These are phyloP conservation scores for Blakeslea trispora DNA, from an alignment of 371 early-diverging fungal species.

Conservation along the genomic window DNA sequence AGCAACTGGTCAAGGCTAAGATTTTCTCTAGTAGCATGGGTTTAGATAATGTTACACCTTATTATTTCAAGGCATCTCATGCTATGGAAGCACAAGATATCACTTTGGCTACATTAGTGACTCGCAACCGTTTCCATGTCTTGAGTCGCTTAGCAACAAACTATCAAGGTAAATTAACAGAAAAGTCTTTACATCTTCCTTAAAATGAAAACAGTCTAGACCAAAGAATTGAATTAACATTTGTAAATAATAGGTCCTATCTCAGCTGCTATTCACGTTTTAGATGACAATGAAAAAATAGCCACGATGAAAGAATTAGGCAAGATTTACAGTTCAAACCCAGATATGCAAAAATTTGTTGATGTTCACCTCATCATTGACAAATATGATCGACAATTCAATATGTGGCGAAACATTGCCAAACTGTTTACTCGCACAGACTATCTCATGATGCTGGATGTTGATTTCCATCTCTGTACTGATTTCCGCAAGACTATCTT, in stretches of 20 bases:
- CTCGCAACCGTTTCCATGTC: conserved; percentile 49
- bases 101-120: conserved; percentile 53
- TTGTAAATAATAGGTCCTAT: no score
- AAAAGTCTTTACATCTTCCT: no score
- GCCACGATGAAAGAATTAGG: conserved; percentile 45
- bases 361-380: conserved; percentile 69
- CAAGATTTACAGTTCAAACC: conserved; percentile 51
- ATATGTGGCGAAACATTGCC: conserved; percentile 73
- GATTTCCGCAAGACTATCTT: conserved; percentile 51
- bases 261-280: conserved; percentile 67
- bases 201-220: no score
- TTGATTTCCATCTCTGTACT: conserved; percentile 69
- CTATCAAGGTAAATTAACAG: conserved; percentile 54
- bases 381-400: conserved; percentile 68
- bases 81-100: conserved; percentile 46
- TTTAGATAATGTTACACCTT: conserved; percentile 53
- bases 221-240: no score
- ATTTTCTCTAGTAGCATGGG: conserved; percentile 54
- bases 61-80: conserved; percentile 46
- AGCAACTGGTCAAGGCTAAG: conserved; percentile 38
- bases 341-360: conserved; percentile 58
- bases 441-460: conserved; percentile 71
- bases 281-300: conserved; percentile 53
- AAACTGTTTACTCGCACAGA: conserved; percentile 67
- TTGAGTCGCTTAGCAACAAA: conserved; percentile 47